Evolutionary conservation across 208 protist genomes (phyloP).

Genomic region (Trypanosoma mega): DNA sequence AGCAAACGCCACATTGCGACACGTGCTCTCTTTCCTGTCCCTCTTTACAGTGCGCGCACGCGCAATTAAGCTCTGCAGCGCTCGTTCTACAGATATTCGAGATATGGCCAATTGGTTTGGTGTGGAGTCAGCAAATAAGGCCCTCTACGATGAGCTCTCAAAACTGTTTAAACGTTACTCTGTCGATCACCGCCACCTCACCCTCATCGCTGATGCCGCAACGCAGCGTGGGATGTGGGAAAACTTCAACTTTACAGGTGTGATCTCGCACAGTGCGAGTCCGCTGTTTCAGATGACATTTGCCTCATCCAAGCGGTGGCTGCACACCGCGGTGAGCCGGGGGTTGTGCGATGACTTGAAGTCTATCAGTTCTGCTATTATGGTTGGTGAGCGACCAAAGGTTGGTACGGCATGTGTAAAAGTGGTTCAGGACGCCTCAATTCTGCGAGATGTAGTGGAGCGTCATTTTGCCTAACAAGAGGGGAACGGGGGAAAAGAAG

Average conservation of each 20-base stretch:
- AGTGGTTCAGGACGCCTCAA: slow-evolving; percentile 46
- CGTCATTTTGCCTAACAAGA: slow-evolving; percentile 39
- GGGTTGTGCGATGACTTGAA: slow-evolving; percentile 77
- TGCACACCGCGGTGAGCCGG: slow-evolving; percentile 80
- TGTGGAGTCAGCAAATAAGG: slow-evolving; percentile 77
- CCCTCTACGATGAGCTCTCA: slow-evolving; percentile 83
- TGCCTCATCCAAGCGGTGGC: slow-evolving; percentile 80
- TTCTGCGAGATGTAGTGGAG: slow-evolving; percentile 80
- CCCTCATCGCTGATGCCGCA: slow-evolving; percentile 87
- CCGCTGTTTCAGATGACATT: slow-evolving; percentile 93
- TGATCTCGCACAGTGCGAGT: slow-evolving; percentile 81
- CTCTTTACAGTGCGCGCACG: slow-evolving; percentile 70
- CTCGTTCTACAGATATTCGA: slow-evolving; percentile 84
- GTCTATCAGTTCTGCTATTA: slow-evolving; percentile 87
- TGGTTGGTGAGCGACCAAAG: slow-evolving; percentile 84
- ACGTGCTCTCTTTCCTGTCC: slow-evolving; percentile 71
- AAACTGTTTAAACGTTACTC: slow-evolving; percentile 88
- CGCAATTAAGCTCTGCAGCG: slow-evolving; percentile 62
- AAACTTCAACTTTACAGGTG: slow-evolving; percentile 89
- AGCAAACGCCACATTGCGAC: slow-evolving; percentile 53
- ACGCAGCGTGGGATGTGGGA: slow-evolving; percentile 87
- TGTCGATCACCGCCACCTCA: slow-evolving; percentile 87
- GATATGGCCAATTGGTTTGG: slow-evolving; percentile 79
- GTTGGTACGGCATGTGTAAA: slow-evolving; percentile 83
- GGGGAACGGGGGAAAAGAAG: not conserved